Percentiles rank a stretch among this genome's conserved stretches.
Conservation (phyloP, 495 filamentous ascomycete genomes). For the Aspergillus wentii region DNA sequence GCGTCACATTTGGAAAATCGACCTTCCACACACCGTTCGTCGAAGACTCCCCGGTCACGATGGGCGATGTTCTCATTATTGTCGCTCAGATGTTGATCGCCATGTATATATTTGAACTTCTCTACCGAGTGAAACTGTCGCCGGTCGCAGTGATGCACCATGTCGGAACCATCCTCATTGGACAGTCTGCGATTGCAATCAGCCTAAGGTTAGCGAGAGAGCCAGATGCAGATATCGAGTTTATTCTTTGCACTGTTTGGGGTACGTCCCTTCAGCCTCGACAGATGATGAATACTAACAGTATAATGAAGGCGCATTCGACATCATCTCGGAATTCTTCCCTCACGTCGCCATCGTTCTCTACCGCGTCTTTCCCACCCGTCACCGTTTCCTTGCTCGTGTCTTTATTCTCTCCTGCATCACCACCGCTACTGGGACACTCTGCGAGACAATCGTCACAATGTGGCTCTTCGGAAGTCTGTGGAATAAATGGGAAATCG, state of each 20-base stretch:
- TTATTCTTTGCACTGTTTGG: constrained; percentile 45
- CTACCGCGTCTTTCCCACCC: constrained; percentile 36
- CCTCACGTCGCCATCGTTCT: constrained; percentile 47
- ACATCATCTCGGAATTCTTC: constrained; percentile 45
- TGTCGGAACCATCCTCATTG: constrained; percentile 43
- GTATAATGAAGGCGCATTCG: constrained; percentile 37
- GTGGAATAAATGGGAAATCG: constrained; percentile 41
- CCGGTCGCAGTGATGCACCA: constrained; percentile 41
- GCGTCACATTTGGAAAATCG: constrained; percentile 28
- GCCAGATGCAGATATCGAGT: constrained; percentile 43
- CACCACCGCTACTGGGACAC: constrained; percentile 37
- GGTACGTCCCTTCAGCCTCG: constrained; percentile 22
- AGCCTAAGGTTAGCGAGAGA: constrained; percentile 32
- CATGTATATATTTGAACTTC: constrained; percentile 46
- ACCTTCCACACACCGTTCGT: constrained; percentile 29
- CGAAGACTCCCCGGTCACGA: constrained; percentile 22
- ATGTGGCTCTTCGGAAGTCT: constrained; percentile 46
- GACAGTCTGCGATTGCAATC: constrained; percentile 37
- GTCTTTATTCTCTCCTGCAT: constrained; percentile 34
- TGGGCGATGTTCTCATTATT: constrained; percentile 41
- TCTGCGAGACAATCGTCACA: constrained; percentile 39
- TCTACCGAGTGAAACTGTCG: constrained; percentile 39
- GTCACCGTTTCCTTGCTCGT: constrained; percentile 35
- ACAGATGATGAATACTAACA: no score
- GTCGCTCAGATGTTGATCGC: constrained; percentile 39